Evolutionary conservation across 352 stramenopile genomes (phyloP).

Genomic region (Pseudoperonospora humuli): DNA sequence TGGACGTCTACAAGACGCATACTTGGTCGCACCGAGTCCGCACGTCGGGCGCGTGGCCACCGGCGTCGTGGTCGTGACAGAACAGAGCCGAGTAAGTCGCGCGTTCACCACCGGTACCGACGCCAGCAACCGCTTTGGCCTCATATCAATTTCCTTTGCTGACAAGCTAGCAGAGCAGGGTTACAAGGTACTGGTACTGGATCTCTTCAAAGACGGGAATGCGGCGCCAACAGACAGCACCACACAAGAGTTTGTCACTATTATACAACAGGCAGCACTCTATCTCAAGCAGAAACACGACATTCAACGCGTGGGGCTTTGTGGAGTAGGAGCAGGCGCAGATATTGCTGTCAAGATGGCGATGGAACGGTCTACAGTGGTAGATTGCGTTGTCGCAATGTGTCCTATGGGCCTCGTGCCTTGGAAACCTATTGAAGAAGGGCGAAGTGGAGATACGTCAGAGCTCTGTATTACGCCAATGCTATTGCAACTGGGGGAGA

Average conservation of each 20-base stretch:
- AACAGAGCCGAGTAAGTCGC: conserved; percentile 28
- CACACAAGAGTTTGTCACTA: conserved; percentile 20
- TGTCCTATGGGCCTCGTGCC: conserved; percentile 47
- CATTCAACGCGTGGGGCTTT: conserved; percentile 63
- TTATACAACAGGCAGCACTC: conserved; percentile 38
- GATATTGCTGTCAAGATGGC: conserved; percentile 64
- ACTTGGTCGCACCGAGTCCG: conserved; percentile 61
- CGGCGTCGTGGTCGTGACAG: conserved; percentile 62
- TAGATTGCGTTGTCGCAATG: conserved; percentile 69
- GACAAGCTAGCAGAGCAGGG: conserved; percentile 84
- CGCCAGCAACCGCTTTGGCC: conserved; percentile 32
- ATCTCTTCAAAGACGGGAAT: conserved; percentile 31
- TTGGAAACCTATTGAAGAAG: conserved; percentile 19
- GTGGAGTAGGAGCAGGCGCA: conserved; percentile 54
- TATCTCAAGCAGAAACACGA: conserved; percentile 67
- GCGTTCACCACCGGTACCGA: conserved; percentile 16
- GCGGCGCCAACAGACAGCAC: background rate
- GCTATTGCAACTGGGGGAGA: conserved; percentile 60
- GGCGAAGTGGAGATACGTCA: conserved; percentile 6
- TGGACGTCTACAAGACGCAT: conserved; percentile 33
- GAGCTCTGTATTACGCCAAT: conserved; percentile 33
- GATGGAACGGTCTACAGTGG: conserved; percentile 25
- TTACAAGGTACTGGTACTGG: conserved; percentile 80
- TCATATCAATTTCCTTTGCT: conserved; percentile 64
- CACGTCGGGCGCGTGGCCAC: conserved; percentile 82